Percentiles rank a stretch among this genome's conserved stretches.
phyloP scores from a whole-genome alignment of 495 filamentous ascomycete species.

The Apodospora peruviana region DNA sequence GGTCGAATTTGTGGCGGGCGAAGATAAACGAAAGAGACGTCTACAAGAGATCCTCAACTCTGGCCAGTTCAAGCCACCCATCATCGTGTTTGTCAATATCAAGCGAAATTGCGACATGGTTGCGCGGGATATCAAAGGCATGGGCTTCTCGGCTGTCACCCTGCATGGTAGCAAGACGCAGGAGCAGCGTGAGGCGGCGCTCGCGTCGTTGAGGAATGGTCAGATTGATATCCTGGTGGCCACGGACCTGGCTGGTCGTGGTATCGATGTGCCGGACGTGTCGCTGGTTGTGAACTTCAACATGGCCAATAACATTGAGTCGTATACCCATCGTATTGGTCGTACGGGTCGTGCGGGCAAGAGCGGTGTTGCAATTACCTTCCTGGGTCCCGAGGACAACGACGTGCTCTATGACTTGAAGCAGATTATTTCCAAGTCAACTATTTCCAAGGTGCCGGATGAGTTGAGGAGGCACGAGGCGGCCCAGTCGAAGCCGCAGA shows the following conservation, averaged over 20 bases:
- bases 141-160: conserved; percentile 87
- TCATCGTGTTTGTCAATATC: conserved; percentile 99
- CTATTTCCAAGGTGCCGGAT: conserved; percentile 85
- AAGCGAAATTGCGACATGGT: conserved; percentile 98
- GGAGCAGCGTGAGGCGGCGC: conserved; percentile 92
- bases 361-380: conserved; percentile 94
- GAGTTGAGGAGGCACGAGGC: conserved; percentile 92
- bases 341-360: conserved; percentile 97
- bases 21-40: conserved; percentile 97
- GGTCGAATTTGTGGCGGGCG: conserved; percentile 84
- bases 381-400: conserved; percentile 85
- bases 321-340: conserved; percentile 96
- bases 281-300: conserved; percentile 97
- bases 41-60: conserved; percentile 84
- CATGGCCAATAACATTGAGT: conserved; percentile 92
- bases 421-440: conserved; percentile 91
- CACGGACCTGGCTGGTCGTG: conserved; percentile 91
- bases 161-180: conserved; percentile 95
- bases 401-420: conserved; percentile 96
- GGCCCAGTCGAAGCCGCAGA: conserved; percentile 68
- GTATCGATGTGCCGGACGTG: conserved; percentile 97
- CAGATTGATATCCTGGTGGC: conserved; percentile 86
- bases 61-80: conserved; percentile 80
- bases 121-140: conserved; percentile 89
- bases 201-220: conserved; percentile 79